Percentiles rank a stretch among this genome's conserved stretches.
phyloP scores from a whole-genome alignment of 345 rosid genomes.

The Barbarea vulgaris region DNA sequence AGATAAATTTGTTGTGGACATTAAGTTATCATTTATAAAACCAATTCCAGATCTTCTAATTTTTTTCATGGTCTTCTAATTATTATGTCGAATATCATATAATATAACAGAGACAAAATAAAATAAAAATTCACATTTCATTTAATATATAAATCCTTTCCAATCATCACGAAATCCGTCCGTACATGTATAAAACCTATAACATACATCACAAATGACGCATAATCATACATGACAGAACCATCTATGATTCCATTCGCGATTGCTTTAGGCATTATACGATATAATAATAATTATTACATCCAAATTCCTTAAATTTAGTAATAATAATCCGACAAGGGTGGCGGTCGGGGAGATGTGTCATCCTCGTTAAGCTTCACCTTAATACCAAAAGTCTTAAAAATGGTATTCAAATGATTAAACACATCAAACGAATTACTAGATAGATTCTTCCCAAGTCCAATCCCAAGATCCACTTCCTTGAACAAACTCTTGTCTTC shows the following conservation, averaged over 20 bases:
- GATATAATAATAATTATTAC: not conserved
- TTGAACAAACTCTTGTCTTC: conserved; percentile 27
- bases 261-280: conserved; percentile 29
- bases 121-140: not conserved
- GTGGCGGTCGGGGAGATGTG: conserved; percentile 40
- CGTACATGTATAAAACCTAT: conserved; percentile 35
- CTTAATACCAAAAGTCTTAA: conserved; percentile 39
- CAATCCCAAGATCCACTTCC: conserved; percentile 37
- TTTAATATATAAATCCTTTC: conserved; percentile 23
- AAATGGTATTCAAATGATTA: conserved; percentile 24
- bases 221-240: conserved; percentile 28
- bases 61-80: not conserved
- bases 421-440: conserved; percentile 34
- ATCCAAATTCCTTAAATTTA: conserved; percentile 21
- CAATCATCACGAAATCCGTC: conserved; percentile 35
- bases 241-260: conserved; percentile 32
- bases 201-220: conserved; percentile 32
- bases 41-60: not conserved
- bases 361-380: conserved; percentile 40
- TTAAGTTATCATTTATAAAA: not conserved
- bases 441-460: conserved; percentile 32
- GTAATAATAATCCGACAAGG: conserved; percentile 36
- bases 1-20: not conserved
- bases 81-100: not conserved
- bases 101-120: not conserved